Conservation (phyloP, 108 stramenopile genomes). For the Cyclotella sp. region DNA sequence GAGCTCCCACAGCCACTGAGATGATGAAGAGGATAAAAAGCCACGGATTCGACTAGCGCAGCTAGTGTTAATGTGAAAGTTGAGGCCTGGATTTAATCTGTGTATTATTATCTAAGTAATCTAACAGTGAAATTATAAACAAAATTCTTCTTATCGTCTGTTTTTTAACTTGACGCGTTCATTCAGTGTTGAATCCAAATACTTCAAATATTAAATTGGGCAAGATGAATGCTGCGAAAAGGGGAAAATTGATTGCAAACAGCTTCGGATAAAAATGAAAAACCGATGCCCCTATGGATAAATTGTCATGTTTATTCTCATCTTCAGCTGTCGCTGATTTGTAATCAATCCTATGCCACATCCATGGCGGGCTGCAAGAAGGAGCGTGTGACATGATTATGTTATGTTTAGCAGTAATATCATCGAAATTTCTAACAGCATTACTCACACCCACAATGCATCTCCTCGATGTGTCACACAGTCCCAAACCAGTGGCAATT, state of each 20-base stretch:
- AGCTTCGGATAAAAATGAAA: conserved; percentile 87
- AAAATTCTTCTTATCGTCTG: too few relatives aligned
- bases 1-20: not conserved
- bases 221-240: conserved; percentile 75
- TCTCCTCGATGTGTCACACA: conserved; percentile 67
- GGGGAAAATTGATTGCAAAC: conserved; percentile 64
- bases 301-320: conserved; percentile 4
- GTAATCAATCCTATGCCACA: conserved; percentile 91
- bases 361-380: conserved; percentile 55
- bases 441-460: conserved; percentile 67
- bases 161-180: not conserved
- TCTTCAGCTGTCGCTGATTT: not conserved
- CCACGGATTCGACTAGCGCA: not conserved
- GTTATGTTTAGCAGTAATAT: not conserved
- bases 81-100: conserved; percentile 2
- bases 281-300: conserved; percentile 82
- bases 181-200: conserved; percentile 66
- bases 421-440: not conserved
- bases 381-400: not conserved
- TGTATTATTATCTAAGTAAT: not conserved
- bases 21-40: conserved; percentile 17
- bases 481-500: conserved; percentile 60
- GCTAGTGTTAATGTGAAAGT: not conserved
- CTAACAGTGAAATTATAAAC: too few relatives aligned
- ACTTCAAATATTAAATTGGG: conserved; percentile 79